These are phyloP conservation scores for Neurospora discreta DNA, from an alignment of 495 filamentous ascomycete species.

Conservation along the genomic window DNA sequence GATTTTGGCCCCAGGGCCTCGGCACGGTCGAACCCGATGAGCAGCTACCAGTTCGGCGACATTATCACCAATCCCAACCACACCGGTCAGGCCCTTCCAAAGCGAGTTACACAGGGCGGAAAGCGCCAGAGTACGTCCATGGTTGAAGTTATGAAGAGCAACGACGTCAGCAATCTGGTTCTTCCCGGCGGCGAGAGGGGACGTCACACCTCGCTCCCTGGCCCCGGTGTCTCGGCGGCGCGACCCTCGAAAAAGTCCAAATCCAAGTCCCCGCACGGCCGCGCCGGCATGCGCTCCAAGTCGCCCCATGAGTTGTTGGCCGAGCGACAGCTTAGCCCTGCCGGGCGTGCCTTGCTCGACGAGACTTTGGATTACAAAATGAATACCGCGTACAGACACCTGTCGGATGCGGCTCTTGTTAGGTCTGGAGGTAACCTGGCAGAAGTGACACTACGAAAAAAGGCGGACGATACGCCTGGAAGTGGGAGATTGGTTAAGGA, in stretches of 20 bases:
- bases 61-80: constrained; percentile 38
- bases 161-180: constrained; percentile 31
- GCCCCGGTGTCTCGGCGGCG: constrained; percentile 22
- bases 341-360: constrained; percentile 32
- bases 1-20: constrained; percentile 30
- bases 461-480: constrained; percentile 26
- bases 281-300: constrained; percentile 43
- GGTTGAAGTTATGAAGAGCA: constrained; percentile 36
- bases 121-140: constrained; percentile 32
- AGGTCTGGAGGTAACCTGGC: constrained; percentile 44
- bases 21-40: constrained; percentile 28
- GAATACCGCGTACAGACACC: constrained; percentile 46
- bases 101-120: constrained; percentile 31
- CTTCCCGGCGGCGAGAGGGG: constrained; percentile 33
- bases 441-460: constrained; percentile 37
- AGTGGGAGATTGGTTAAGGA: constrained; percentile 64
- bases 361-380: constrained; percentile 45
- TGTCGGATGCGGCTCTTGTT: constrained; percentile 55
- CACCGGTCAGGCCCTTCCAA: constrained; percentile 30
- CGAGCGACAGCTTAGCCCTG: constrained; percentile 26
- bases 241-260: constrained; percentile 46
- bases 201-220: constrained; percentile 37
- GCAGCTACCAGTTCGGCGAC: constrained; percentile 42
- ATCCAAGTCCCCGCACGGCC: constrained; percentile 48
- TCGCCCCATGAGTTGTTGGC: constrained; percentile 43